Evolutionary conservation across 495 filamentous ascomycete genomes (phyloP).

Genomic region (Tricharina praecox): DNA sequence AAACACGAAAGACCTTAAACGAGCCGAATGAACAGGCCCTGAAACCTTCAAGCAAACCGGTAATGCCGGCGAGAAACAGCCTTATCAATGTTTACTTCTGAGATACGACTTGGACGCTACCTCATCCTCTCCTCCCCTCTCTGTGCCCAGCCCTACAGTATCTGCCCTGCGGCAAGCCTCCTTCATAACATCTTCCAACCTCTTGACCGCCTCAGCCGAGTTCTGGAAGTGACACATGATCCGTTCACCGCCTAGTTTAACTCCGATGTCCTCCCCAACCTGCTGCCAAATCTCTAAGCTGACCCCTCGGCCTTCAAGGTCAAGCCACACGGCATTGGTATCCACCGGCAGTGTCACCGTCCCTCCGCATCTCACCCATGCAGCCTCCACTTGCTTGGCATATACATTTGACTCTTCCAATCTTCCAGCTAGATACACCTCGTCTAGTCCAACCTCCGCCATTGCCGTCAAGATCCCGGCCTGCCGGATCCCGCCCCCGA

Average conservation of each 20-base stretch:
- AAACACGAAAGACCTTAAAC: too few relatives aligned
- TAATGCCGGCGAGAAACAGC: too few relatives aligned
- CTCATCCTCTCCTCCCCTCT: neutral
- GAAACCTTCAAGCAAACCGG: too few relatives aligned
- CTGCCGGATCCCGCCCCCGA: constrained; percentile 72
- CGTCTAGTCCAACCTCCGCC: constrained; percentile 43
- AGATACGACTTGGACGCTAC: neutral
- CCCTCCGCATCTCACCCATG: constrained; percentile 49
- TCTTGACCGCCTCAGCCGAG: constrained; percentile 34
- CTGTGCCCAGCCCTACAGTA: neutral
- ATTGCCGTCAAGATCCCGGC: constrained; percentile 44
- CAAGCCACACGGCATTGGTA: constrained; percentile 92
- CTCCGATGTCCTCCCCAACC: constrained; percentile 35
- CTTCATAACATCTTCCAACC: constrained; percentile 35
- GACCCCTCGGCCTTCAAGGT: constrained; percentile 41
- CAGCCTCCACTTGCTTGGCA: constrained; percentile 45
- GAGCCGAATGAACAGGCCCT: too few relatives aligned
- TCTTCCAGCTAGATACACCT: constrained; percentile 56
- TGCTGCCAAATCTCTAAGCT: constrained; percentile 33
- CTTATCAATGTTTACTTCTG: too few relatives aligned
- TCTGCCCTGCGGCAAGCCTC: constrained; percentile 16
- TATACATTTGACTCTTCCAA: constrained; percentile 43
- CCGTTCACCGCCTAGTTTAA: constrained; percentile 37
- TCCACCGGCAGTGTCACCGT: constrained; percentile 46
- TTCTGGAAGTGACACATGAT: constrained; percentile 53